phyloP scores from a whole-genome alignment of 2,329 filamentous ascomycete genomes.

The Zymoseptoria crescenta region DNA sequence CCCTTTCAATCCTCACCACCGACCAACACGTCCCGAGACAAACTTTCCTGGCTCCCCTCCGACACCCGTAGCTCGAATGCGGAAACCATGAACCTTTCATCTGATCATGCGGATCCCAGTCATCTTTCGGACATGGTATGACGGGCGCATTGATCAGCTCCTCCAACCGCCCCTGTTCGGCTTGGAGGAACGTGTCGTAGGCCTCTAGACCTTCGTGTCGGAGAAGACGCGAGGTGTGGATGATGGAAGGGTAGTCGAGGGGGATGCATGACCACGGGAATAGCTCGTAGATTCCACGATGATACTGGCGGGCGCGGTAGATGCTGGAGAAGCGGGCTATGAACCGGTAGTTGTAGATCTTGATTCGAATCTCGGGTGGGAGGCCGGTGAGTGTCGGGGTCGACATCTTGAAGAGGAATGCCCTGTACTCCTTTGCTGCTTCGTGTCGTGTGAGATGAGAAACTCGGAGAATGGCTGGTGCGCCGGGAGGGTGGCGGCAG shows the following conservation, averaged over 20 bases:
- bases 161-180: no score
- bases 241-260: no score
- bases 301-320: background rate
- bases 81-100: background rate
- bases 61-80: background rate
- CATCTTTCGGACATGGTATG: no score
- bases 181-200: no score
- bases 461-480: background rate
- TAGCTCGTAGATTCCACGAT: no score
- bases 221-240: no score
- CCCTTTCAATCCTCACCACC: background rate
- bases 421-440: background rate
- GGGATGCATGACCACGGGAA: no score
- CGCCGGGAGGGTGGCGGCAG: background rate
- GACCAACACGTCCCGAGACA: background rate
- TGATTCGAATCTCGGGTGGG: constrained; percentile 4
- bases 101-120: background rate
- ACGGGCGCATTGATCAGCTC: no score
- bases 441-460: constrained; percentile 1
- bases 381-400: background rate
- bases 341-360: constrained; percentile 2
- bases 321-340: background rate
- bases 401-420: background rate
- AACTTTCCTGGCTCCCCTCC: background rate
- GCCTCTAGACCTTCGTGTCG: no score